Base-by-base conservation (phyloP, 805 yeast genomes). In the Wickerhamomyces ciferrii region DNA sequence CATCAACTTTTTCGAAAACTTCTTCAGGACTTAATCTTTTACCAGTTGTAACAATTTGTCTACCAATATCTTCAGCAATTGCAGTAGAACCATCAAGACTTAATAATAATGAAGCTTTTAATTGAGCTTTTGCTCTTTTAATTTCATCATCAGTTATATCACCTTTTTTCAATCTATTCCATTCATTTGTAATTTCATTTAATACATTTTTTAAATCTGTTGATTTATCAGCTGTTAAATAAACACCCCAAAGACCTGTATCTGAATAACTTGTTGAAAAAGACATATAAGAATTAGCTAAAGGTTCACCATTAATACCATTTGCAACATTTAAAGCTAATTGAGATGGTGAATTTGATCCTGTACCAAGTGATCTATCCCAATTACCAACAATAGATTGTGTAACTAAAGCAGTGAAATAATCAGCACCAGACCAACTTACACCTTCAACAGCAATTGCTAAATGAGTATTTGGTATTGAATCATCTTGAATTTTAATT, bases 391-490 rank as follows among this genome's bases (percentile, higher is more conserved):
- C 84, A 48, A 94, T 85, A 11, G 98, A 97, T 70, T 94, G 97
- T 7, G 97, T 95, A 1, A 92, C 96, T 36, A 95, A 76, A 0
- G 96, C 97, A 18, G 95, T 85, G 72, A 90, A 91, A 69, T 91
- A 94, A 65, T 94, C 97, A 11, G 95, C 89, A 2, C 94, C 88
- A 34, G 87, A 84, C 99, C 99, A 94, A 35, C 96, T 84, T 21
- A 91, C 97, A 57, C 99, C 98, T 72, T 94, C 98, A n/a, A 94
- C 84, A 13, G 97, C 94, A 44, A 94, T 70, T 5, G 97, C 99
- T 46, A 91, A 79, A 67, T 94, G 95, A 1, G 97, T 90, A 8
- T 81, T 82, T 29, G 97, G 96, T 59, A 94, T 69, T 1, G 94
- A 72, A 52, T 80, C 80, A 56, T 94, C 97, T 56, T 84, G 83